Evolutionary conservation across 2,329 filamentous ascomycete genomes (phyloP).

Genomic region (Berkeleyomyces basicola): DNA sequence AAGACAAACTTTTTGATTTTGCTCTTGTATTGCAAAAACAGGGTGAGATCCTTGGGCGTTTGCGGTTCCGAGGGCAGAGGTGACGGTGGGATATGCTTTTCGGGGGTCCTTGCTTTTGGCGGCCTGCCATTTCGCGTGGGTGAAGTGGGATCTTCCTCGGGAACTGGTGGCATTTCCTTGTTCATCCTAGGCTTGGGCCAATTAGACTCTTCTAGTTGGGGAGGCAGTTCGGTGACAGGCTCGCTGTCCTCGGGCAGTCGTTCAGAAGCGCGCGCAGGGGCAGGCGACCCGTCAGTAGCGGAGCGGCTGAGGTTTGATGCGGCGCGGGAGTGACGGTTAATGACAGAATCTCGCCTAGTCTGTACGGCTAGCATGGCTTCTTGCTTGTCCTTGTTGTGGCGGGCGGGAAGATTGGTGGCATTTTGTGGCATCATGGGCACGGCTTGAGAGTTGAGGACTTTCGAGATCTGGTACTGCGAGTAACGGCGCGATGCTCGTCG

Average conservation of each 20-base stretch:
- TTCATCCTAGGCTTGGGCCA: conserved; percentile 1
- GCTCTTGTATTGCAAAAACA: conserved; percentile 92
- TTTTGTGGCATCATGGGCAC: conserved; percentile 77
- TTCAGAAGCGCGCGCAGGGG: background rate
- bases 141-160: conserved; percentile 1
- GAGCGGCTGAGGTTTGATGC: conserved; percentile 29
- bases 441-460: conserved; percentile 66
- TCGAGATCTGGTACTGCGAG: conserved; percentile 92
- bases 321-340: conserved; percentile 30
- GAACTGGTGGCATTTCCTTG: conserved; percentile 4
- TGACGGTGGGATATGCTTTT: conserved; percentile 18
- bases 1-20: conserved; percentile 94
- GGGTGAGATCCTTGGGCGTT: conserved; percentile 68
- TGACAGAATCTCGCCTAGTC: conserved; percentile 29
- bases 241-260: conserved; percentile 12
- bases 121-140: conserved; percentile 11
- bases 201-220: background rate
- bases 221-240: background rate
- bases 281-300: conserved; percentile 6
- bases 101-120: conserved; percentile 13
- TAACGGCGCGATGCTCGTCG: conserved; percentile 83
- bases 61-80: conserved; percentile 45
- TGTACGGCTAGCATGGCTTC: conserved; percentile 64
- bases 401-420: conserved; percentile 64
- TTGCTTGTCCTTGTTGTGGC: conserved; percentile 47